Conservation (phyloP, 192 early-diverging fungal genomes). For the Borealophlyctis nickersoniae region DNA sequence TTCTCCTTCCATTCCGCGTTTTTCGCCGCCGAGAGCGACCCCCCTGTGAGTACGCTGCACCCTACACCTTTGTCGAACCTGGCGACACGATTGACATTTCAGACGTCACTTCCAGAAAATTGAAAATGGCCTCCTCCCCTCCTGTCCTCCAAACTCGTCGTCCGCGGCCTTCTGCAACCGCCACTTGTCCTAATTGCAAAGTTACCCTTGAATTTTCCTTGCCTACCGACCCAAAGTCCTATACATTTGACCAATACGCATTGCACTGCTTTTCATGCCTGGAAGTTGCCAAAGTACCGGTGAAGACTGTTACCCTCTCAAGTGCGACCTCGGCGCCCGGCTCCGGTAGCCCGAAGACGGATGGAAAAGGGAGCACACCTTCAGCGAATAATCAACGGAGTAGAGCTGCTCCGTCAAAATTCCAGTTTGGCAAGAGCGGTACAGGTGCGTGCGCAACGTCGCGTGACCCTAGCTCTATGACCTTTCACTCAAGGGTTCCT, state of each 20-base stretch:
- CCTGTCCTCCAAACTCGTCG: slow-evolving; percentile 28
- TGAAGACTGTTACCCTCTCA: neutral
- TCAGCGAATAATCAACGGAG: neutral
- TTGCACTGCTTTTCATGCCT: slow-evolving; percentile 34
- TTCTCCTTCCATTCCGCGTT: too few species aligned
- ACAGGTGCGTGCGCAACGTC: neutral
- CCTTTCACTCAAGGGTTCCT: too few species aligned
- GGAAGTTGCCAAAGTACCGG: slow-evolving; percentile 14
- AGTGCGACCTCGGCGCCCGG: neutral
- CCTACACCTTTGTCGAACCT: too few species aligned
- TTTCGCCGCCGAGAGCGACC: too few species aligned
- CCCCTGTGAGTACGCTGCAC: too few species aligned
- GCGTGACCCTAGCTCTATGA: too few species aligned
- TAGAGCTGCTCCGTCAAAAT: neutral
- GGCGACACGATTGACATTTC: too few species aligned
- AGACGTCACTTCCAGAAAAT: too few species aligned
- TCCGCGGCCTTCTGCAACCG: slow-evolving; percentile 22
- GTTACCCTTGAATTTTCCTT: slow-evolving; percentile 28
- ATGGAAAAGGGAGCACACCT: neutral
- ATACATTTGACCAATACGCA: slow-evolving; percentile 18
- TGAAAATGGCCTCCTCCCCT: too few species aligned
- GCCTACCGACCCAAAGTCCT: slow-evolving; percentile 10
- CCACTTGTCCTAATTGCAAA: slow-evolving; percentile 19
- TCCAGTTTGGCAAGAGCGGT: neutral
- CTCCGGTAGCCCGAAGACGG: neutral